Evolutionary conservation across 768 basidiomycete species (phyloP), one percentile per base, ranked within the genome.

Genomic region (Lactarius trivialis): DNA sequence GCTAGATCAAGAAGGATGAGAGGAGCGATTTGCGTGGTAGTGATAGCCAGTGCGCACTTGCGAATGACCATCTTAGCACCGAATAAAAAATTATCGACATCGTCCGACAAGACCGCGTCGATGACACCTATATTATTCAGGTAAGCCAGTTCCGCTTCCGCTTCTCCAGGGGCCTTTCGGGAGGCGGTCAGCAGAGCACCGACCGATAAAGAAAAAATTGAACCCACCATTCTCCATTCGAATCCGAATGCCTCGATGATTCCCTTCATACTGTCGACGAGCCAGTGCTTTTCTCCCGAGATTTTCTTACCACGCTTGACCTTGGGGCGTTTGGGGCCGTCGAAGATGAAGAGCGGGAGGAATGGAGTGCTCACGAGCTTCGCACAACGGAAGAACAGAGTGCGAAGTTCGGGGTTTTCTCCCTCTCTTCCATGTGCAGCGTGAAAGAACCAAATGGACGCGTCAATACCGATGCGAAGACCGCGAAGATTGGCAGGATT

Each of bases 21-120:
- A 26, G 30, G 12, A 15, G 7, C 17, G 21, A 32, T 37, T 32
- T 32, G 24, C 3, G 43, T n/a, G 11, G 14, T n/a, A 6, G 36
- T 24, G n/a, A 33, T 17, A 48, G 49, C 6, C 57, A 28, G 14
- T 15, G 63, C 78, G 55, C 64, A 91, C 91, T 96, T 97, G 70
- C 94, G 82, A 67, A 96, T 83, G 32, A 98, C 85, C 50, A 83
- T 84, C 6, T 75, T 81, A 1, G 92, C 93, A 24, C 94, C 93
- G 65, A 98, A 98, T 3, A 97, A 74, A 70, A 96, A 88, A 58
- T 85, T 94, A 70, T 98, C 94, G 1, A 94, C 93, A 68, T 97
- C 95, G 72, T 98, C 95, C 0, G 94, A 91, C 49, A 95, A 78
- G 28, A 97, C 82, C 0, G 86, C 91, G 70, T 98, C 95, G 60